Base-by-base conservation (phyloP, 371 early-diverging fungal genomes). In the Mucor irregularis region DNA sequence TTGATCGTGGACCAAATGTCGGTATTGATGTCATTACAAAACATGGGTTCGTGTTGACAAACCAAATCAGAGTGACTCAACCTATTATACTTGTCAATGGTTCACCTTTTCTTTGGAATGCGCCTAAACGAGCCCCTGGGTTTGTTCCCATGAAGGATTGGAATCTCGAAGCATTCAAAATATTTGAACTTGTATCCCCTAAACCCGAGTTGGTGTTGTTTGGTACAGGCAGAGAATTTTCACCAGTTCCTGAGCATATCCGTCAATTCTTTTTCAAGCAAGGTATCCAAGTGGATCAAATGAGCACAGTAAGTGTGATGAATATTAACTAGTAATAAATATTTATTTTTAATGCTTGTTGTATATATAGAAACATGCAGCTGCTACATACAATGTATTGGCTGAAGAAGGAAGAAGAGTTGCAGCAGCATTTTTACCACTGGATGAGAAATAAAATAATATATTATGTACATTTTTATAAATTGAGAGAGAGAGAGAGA, bases 321-420 rank as follows among this genome's bases (percentile, higher is more conserved):
- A 1, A 43, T 22, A 28, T 24, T 21, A 48, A 56, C 34, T 10
- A 21, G 39, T 42, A 35, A 19, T 34, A 5, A 13, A 29, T 47
- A 14, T 29, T 14, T 26, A 7, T 30, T 24, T 47, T 26, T 35
- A 21, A 24, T 14, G 30, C 42, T 40, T 26, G 8, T 37, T 22
- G 4, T 22, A 37, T 31, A 51, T 44, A 26, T 66, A 84, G 85
- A 81, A 81, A 69, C 80, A 81, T 49, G 85, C 85, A 25, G 76
- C 81, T 5, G 78, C 85, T 3, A 84, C 85, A 1, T 84, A 81
- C 42, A 84, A 84, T 62, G 81, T 84, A 53, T 53, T 84, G 9
- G 82, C 80, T 16, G 85, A 84, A 45, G 85, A 84, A 68, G 85
- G 85, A 38, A 69, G 85, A 48, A 71, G 82, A 34, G 75, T 84